Conservation (phyloP, 2,329 filamentous ascomycete genomes). For the Colletotrichum trifolii region DNA sequence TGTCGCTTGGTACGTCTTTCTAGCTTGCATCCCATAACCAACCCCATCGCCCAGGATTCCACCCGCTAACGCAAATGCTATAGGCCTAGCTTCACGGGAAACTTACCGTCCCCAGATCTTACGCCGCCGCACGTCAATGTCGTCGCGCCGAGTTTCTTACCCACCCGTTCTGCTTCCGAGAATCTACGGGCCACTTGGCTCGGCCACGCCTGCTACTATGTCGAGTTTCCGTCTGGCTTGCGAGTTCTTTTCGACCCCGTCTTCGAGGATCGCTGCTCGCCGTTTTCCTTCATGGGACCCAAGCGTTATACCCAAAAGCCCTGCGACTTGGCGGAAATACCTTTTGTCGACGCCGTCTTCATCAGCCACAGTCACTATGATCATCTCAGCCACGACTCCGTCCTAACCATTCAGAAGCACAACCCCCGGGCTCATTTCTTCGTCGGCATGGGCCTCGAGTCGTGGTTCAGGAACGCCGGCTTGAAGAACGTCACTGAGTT, state of each 20-base stretch:
- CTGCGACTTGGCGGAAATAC: constrained; percentile 82
- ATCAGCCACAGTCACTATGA: constrained; percentile 96
- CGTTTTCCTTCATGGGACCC: constrained; percentile 75
- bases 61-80: constrained; percentile 15
- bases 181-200: constrained; percentile 90
- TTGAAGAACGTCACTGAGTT: constrained; percentile 85
- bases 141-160: constrained; percentile 73
- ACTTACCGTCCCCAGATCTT: constrained; percentile 65
- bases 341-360: constrained; percentile 78
- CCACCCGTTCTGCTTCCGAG: constrained; percentile 63
- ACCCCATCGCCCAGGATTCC: not conserved
- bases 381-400: constrained; percentile 82
- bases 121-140: constrained; percentile 74
- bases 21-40: no score
- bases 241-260: constrained; percentile 94
- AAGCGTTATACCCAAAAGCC: constrained; percentile 83
- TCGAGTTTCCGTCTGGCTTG: constrained; percentile 88
- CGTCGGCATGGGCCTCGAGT: constrained; percentile 82
- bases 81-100: constrained; percentile 54
- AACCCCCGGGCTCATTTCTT: constrained; percentile 89
- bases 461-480: constrained; percentile 80
- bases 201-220: constrained; percentile 92
- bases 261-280: constrained; percentile 88
- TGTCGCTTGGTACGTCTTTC: constrained; percentile 50
- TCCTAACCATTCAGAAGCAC: constrained; percentile 74